These are phyloP conservation scores for Staphylotrichum longicolle DNA, from an alignment of 495 filamentous ascomycete species.

Conservation along the genomic window DNA sequence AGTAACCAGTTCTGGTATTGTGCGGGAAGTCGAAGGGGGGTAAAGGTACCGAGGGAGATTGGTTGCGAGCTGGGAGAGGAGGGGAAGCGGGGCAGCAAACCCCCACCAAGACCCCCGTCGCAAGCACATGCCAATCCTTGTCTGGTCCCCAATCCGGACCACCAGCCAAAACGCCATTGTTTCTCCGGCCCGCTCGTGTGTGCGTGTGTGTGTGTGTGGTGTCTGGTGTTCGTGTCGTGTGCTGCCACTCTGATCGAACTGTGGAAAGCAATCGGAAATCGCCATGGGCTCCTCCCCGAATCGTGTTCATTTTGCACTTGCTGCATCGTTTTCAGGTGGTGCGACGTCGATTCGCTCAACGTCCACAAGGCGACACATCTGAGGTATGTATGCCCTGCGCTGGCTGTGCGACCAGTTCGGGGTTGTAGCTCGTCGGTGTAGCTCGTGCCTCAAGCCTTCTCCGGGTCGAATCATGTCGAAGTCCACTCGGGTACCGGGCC, in stretches of 20 bases:
- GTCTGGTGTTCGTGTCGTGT: background rate
- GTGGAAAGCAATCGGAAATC: background rate
- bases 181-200: background rate
- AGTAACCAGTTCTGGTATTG: too few relatives aligned
- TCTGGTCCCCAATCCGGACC: conserved; percentile 7
- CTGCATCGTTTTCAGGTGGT: background rate
- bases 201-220: conserved; percentile 1
- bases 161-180: background rate
- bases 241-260: background rate
- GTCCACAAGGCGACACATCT: too few relatives aligned
- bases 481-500: background rate
- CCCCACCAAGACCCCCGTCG: conserved; percentile 17
- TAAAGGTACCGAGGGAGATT: background rate
- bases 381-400: background rate
- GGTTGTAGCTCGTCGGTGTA: background rate
- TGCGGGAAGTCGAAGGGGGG: too few relatives aligned
- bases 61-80: conserved; percentile 2
- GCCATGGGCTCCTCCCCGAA: background rate
- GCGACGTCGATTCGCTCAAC: background rate
- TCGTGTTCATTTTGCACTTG: background rate
- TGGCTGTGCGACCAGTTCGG: background rate
- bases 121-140: conserved; percentile 15
- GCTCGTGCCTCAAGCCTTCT: conserved; percentile 1
- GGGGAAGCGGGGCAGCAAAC: conserved; percentile 3
- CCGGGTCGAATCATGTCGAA: background rate